Evolutionary conservation across 352 stramenopile species (phyloP).

Genomic region (Pythium volutum): DNA sequence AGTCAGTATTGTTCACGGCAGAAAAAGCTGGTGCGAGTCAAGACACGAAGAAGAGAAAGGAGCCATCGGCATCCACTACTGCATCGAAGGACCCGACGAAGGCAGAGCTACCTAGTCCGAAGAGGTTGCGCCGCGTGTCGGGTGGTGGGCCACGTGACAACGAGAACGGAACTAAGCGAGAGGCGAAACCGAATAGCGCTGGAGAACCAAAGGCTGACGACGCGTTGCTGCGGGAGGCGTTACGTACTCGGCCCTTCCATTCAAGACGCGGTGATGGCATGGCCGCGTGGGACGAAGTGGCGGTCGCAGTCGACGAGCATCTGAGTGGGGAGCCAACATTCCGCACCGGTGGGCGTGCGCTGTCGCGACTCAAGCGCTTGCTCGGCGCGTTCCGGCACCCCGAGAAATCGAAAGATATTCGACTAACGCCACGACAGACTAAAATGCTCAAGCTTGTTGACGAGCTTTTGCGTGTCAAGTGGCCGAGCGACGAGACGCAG

Average conservation of each 20-base stretch:
- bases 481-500: background rate
- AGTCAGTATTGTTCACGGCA: background rate
- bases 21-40: background rate
- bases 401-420: background rate
- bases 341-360: background rate
- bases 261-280: background rate
- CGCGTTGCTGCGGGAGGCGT: slow-evolving; percentile 4
- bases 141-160: background rate
- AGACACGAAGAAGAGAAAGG: slow-evolving; percentile 11
- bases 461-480: background rate
- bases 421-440: background rate
- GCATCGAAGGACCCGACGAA: background rate
- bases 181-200: background rate
- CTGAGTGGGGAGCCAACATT: background rate
- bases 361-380: background rate
- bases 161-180: background rate
- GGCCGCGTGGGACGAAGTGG: slow-evolving; percentile 6
- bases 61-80: background rate
- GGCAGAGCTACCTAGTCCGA: background rate
- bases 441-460: slow-evolving; percentile 14
- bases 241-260: slow-evolving; percentile 8
- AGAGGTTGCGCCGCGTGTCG: background rate
- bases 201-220: background rate
- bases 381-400: background rate
- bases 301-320: background rate